A percentile compares a stretch with the other conserved stretches of the same genome.
Evolutionary conservation across 2,329 filamentous ascomycete species (phyloP).

Genomic region (Sporothrix brunneoviolacea): DNA sequence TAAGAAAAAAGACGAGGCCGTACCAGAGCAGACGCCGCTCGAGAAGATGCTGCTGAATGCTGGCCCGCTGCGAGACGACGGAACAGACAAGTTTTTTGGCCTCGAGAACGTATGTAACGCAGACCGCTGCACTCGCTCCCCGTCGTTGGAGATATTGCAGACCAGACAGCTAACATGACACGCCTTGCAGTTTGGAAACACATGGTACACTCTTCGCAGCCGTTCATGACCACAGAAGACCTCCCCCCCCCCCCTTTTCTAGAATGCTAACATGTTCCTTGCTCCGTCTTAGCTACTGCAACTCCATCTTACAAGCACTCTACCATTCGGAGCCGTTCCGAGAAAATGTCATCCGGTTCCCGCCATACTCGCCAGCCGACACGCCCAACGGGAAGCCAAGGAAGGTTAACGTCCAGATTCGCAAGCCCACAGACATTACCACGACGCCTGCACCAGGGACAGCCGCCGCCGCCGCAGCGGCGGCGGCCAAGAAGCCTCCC

Average conservation of each 20-base stretch:
- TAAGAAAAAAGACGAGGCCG: conserved; percentile 51
- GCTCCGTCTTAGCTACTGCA: conserved; percentile 98
- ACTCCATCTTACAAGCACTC: conserved; percentile 94
- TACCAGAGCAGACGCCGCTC: conserved; percentile 54
- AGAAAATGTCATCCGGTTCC: conserved; percentile 89
- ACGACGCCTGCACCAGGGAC: conserved; percentile 31
- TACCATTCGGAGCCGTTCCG: conserved; percentile 94
- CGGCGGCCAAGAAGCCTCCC: conserved; percentile 41
- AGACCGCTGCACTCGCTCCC: conserved; percentile 10
- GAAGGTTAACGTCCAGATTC: conserved; percentile 55
- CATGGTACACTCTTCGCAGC: conserved; percentile 57
- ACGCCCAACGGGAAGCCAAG: conserved; percentile 54
- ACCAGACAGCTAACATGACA: conserved; percentile 28
- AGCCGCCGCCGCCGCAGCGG: conserved; percentile 10
- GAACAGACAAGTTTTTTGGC: conserved; percentile 96
- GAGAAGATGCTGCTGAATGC: conserved; percentile 75
- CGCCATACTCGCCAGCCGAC: conserved; percentile 62
- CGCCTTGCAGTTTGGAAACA: conserved; percentile 77
- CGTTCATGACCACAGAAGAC: too few species aligned
- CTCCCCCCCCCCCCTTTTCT: background rate
- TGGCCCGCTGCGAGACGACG: conserved; percentile 74
- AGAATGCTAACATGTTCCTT: too few species aligned
- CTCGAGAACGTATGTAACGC: conserved; percentile 79
- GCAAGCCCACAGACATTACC: conserved; percentile 21
- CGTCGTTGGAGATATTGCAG: too few species aligned